Percentiles rank a stretch among this genome's conserved stretches.
phyloP scores from a whole-genome alignment of 2,329 filamentous ascomycete species.

The Periconia digitata region DNA sequence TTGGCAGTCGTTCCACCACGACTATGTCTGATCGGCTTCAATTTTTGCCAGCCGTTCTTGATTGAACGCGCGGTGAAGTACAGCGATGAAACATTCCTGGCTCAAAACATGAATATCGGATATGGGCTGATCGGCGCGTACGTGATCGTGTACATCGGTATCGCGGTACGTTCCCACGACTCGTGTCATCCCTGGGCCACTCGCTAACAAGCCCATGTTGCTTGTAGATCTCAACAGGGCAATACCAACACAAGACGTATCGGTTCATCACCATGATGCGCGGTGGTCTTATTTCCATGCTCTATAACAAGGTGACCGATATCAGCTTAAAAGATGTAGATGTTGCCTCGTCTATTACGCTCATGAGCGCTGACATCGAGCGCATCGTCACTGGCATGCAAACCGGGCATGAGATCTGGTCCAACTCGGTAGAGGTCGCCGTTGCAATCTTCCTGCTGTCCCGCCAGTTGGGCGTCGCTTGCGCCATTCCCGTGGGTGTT shows the following conservation, averaged over 20 bases:
- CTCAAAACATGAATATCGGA: constrained; percentile 28
- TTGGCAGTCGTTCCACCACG: constrained; percentile 33
- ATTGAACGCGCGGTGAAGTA: constrained; percentile 35
- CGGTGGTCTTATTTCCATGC: constrained; percentile 37
- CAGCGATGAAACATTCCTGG: constrained; percentile 17
- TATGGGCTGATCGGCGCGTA: constrained; percentile 39
- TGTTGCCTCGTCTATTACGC: constrained; percentile 32
- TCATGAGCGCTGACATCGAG: constrained; percentile 43
- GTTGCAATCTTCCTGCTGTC: constrained; percentile 54
- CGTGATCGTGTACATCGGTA: constrained; percentile 37
- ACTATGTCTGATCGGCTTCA: constrained; percentile 37
- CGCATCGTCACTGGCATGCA: constrained; percentile 39
- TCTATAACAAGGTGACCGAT: constrained; percentile 37
- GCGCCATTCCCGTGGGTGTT: constrained; percentile 51
- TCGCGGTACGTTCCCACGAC: constrained; percentile 26
- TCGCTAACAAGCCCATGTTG: constrained; percentile 13
- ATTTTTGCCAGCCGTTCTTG: constrained; percentile 41
- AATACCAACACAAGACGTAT: constrained; percentile 39
- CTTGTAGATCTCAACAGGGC: constrained; percentile 34
- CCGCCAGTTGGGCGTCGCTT: constrained; percentile 51
- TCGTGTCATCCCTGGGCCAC: neutral
- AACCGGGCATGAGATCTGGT: constrained; percentile 39
- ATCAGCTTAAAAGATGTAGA: constrained; percentile 33
- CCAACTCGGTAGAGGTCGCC: constrained; percentile 45
- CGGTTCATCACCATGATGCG: constrained; percentile 40